Evolutionary conservation across 345 rosid genomes (phyloP).

Genomic region (Kandelia obovata): DNA sequence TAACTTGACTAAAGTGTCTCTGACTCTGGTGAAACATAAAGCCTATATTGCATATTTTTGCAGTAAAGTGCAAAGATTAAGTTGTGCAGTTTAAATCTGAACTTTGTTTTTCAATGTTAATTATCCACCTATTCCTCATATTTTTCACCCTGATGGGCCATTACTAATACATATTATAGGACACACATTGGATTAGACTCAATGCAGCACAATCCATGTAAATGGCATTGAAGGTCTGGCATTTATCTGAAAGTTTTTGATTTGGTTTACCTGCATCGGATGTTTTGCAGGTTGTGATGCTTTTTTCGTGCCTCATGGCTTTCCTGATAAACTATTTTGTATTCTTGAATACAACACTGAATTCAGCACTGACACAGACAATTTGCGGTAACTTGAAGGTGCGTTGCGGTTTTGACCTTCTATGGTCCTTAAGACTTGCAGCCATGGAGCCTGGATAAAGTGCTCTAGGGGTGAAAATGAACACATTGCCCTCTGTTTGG

Average conservation of each 20-base stretch:
- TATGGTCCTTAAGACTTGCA: neutral
- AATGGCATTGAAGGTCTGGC: neutral
- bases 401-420: neutral
- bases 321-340: conserved; percentile 29
- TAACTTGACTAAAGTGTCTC: too few relatives aligned
- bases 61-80: neutral
- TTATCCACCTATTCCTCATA: neutral
- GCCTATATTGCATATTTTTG: too few relatives aligned
- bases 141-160: neutral
- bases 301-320: conserved; percentile 26
- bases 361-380: conserved; percentile 27
- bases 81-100: neutral
- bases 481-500: too few relatives aligned
- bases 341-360: conserved; percentile 26
- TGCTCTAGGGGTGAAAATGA: too few relatives aligned
- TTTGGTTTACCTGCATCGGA: neutral
- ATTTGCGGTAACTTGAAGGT: conserved; percentile 32
- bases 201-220: neutral
- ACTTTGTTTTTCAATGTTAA: neutral
- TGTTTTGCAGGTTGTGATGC: conserved; percentile 23
- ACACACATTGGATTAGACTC: too few relatives aligned
- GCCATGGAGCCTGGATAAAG: neutral
- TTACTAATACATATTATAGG: too few relatives aligned
- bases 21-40: too few relatives aligned
- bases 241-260: neutral